These are phyloP conservation scores for Amoebophrya sp. DNA, from an alignment of 169 alveolate species.

Conservation along the genomic window DNA sequence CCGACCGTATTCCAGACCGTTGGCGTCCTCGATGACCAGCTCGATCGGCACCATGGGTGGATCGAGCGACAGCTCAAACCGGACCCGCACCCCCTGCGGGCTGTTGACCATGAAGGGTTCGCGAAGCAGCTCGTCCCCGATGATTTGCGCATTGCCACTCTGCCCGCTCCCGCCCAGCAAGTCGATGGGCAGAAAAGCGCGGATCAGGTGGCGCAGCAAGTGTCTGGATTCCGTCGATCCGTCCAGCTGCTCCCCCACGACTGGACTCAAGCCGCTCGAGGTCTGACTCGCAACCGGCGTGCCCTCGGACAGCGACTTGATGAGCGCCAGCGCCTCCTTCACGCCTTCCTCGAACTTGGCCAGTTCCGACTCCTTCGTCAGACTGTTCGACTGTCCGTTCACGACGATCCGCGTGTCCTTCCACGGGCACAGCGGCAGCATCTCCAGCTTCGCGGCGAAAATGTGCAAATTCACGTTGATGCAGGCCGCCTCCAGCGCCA, in stretches of 20 bases:
- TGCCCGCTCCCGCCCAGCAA: neutral
- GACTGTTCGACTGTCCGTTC: neutral
- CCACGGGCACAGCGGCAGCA: neutral
- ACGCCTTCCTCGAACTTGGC: neutral
- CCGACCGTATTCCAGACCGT: neutral
- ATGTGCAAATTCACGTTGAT: neutral
- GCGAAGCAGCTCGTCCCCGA: neutral
- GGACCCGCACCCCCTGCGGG: neutral
- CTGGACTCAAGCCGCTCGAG: neutral
- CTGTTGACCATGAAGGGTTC: neutral
- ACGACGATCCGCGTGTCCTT: neutral
- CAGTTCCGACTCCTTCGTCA: neutral
- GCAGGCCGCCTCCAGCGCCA: neutral
- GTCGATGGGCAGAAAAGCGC: neutral
- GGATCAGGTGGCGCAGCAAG: neutral
- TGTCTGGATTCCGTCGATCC: neutral
- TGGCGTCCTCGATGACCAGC: neutral
- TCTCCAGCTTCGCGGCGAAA: neutral
- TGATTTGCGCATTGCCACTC: too few relatives aligned
- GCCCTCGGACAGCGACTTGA: neutral
- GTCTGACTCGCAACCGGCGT: neutral
- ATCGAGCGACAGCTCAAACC: neutral
- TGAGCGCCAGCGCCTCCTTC: neutral
- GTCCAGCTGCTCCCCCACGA: neutral
- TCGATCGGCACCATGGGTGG: neutral